Base-by-base conservation (phyloP, 441 rosid species). In the Corymbia calophylla region DNA sequence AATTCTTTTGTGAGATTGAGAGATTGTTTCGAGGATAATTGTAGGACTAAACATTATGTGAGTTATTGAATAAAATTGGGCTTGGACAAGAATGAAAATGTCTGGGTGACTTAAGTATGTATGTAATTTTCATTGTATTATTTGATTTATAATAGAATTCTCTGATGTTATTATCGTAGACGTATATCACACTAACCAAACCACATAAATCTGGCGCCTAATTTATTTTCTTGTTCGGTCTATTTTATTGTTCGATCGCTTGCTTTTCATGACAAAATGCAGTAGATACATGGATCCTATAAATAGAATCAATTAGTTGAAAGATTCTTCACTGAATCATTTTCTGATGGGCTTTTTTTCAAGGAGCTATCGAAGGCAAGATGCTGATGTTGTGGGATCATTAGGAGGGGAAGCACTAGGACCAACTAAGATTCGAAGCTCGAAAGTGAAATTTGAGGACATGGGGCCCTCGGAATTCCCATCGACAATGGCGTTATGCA, bases 171-270 rank as follows among this genome's bases (percentile, higher is more conserved):
- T 56, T 5, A 5, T 1, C 3, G 9, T 18, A 23, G 25, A 55
- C 25, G 5, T 55, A 9, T 23, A 13, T 56, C 25, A 56, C 0
- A 23, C 3, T 3, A 0, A 56, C 13, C 29, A 0, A 58, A 58
- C 25, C 62, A 25, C 6, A 0, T 58, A 58, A 58, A 58, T 58
- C n/a, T 25, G 8, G 64, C 7, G 0, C 3, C 6, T 0, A 6
- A 58, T 58, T 58, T 10, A 58, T 6, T 58, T 58, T 58, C n/a
- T 58, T 9, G 64, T 58, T 58, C 25, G 13, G 64, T 58, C 6
- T 25, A 25, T 58, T 58, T 58, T 25, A 58, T 58, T 58, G 13
- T 2, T 58, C n/a, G 25, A 25, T 58, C 5, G 29, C 64, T 58
- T 25, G 64, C 64, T 58, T 23, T 58, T 5, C 0, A 0, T n/a